Base-by-base conservation (phyloP, 495 filamentous ascomycete species). In the Trichoderma orchidacearum region DNA sequence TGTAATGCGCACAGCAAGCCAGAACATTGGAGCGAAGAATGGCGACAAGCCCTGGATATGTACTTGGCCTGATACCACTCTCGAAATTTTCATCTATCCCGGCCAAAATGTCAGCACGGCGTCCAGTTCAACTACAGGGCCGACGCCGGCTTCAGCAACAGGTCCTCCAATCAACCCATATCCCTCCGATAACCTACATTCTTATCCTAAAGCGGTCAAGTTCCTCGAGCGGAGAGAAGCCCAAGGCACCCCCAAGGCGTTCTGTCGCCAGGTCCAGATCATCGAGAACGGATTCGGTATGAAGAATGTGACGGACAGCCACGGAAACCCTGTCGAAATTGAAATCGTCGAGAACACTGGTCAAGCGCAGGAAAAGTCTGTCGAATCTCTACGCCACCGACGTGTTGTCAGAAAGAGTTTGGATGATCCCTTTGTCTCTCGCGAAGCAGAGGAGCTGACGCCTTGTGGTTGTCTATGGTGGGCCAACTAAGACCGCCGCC, bases 41-140 rank as follows among this genome's bases (percentile, higher is more conserved):
- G 82, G 83, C 0, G 84, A 91, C 32, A 81, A 77, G 53, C 85
- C 88, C 1, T 96, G 90, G 90, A 83, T 88, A 61, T 96, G 91
- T 67, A 85, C 78, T 63, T 96, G 89, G 89, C 90, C 92, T 58
- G 74, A 80, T 5, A 95, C 90, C 0, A 75, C 82, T 48, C 72
- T 96, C 50, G 89, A 95, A 60, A 75, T 84, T 17, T 93, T 90
- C 66, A 81, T 96, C 57, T 96, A 91, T 65, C 72, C 85, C 55
- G 77, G 79, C 50, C 76, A 85, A 60, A 81, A 76, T 59, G 70
- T 71, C 51, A 74, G 70, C 57, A 64, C 66, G 15, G 67, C 21
- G 7, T 34, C 60, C 45, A 55, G 61, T 34, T 61, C 59, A 23
- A 12, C 51, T 51, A 35, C 36, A 62, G 62, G 11, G 3, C 12